A percentile compares a stretch with the other conserved stretches of the same genome.
Evolutionary conservation across 495 filamentous ascomycete species (phyloP).

Genomic region (Aspergillus kassunensis): DNA sequence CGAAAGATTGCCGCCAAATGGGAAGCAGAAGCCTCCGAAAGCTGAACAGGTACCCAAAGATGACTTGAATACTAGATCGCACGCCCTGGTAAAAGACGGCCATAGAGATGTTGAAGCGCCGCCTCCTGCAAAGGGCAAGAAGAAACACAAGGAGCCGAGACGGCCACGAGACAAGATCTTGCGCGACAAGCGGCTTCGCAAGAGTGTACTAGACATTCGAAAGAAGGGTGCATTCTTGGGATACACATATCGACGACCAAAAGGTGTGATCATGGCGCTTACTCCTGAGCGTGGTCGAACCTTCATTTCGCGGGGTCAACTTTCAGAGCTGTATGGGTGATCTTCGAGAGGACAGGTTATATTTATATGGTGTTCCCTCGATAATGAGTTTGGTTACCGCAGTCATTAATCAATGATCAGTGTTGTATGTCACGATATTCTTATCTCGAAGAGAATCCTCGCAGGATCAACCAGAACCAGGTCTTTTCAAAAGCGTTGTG

Average conservation of each 20-base stretch:
- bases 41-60: not conserved
- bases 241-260: conserved; percentile 76
- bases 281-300: conserved; percentile 30
- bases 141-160: conserved; percentile 55
- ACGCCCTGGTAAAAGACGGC: not conserved
- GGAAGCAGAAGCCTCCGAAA: conserved; percentile 15
- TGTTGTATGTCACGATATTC: not conserved
- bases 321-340: conserved; percentile 28
- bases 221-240: conserved; percentile 80
- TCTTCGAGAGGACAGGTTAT: not conserved
- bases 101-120: not conserved
- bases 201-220: conserved; percentile 67
- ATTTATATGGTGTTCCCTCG: too few species aligned
- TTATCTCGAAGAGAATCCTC: not conserved
- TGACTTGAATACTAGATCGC: not conserved
- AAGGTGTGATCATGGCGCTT: conserved; percentile 32
- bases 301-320: conserved; percentile 20
- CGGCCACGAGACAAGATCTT: conserved; percentile 76
- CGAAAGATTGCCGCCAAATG: conserved; percentile 4
- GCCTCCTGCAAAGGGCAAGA: conserved; percentile 12
- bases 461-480: not conserved
- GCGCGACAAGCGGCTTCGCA: conserved; percentile 60
- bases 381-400: too few species aligned
- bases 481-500: not conserved
- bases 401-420: not conserved